Base-by-base conservation (phyloP, 257 asterid species). In the Nicotiana noctiflora region DNA sequence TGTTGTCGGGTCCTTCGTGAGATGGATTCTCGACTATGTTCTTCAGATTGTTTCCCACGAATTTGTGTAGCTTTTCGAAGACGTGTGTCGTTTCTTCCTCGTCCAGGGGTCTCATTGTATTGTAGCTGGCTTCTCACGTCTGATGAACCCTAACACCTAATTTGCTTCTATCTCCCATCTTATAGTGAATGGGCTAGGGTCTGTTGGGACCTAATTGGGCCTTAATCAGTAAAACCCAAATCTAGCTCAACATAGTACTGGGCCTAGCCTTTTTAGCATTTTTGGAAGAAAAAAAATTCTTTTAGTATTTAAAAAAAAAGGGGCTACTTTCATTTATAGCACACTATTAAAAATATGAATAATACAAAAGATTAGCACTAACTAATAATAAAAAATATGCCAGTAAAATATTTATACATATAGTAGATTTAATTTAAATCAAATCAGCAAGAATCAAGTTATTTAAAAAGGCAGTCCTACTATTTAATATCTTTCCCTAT, bases 11-110 rank as follows among this genome's bases (percentile, higher is more conserved):
- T 0, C 98, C 97, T 64, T 94, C 98, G 83, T 90, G 95, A 8
- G 98, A 93, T 29, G 92, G 93, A 23, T 91, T 87, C 18, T 95
- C 98, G 4, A 91, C 94, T 63, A 94, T 90, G 88, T 86, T 93
- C 40, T 92, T 89, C 40, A 94, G 90, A 79, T 94, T 94, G 83
- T 78, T 89, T 66, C 97, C 98, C 15, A 91, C 98, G 89, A 93
- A 93, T 80, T 94, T 94, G 94, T 89, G 93, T 15, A 94, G 91
- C 87, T 94, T 94, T 84, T 90, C 87, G 90, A 92, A 94, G 32
- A 94, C 97, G 82, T 76, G 86, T 34, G 98, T 93, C 0, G 98
- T 94, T 63, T 94, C 98, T 8, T 84, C 84, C 91, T 94, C 98
- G 90, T 93, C 97, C 23, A 92, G 91, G 15, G 97, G 91, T 74